These are phyloP conservation scores for Pyrenophora graminea DNA, from an alignment of 2,329 filamentous ascomycete genomes.

Conservation along the genomic window DNA sequence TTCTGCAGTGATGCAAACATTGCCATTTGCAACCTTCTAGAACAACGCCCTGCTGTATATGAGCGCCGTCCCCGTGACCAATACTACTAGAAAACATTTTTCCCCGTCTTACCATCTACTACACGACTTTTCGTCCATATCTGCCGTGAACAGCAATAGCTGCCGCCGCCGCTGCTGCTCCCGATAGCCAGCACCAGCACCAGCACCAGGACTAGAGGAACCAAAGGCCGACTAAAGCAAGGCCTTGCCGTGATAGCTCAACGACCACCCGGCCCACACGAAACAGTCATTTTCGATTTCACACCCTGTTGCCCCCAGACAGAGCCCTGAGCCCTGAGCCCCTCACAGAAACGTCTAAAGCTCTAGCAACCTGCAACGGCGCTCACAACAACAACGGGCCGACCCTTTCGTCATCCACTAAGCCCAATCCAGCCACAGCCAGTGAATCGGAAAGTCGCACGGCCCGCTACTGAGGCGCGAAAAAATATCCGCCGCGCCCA, in stretches of 20 bases:
- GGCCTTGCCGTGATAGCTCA: conserved; percentile 10
- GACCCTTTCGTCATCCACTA: conserved; percentile 42
- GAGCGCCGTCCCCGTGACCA: conserved; percentile 36
- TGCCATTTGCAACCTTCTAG: conserved; percentile 17
- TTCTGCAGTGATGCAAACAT: conserved; percentile 28
- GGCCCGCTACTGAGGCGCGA: conserved; percentile 21
- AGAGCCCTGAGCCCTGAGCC: not conserved
- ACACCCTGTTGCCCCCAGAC: conserved; percentile 6
- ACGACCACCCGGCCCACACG: not conserved
- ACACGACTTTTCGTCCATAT: conserved; percentile 7
- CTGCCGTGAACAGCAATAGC: conserved; percentile 29
- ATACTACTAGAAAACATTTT: conserved; percentile 23
- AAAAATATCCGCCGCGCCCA: conserved; percentile 28
- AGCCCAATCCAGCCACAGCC: conserved; percentile 24
- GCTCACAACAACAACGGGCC: conserved; percentile 36
- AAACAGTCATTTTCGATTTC: conserved; percentile 8
- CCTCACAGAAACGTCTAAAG: conserved; percentile 3
- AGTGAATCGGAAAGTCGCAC: conserved; percentile 29
- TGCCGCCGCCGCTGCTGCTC: conserved; percentile 19
- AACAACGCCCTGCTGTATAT: conserved; percentile 22
- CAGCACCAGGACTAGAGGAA: conserved; percentile 26
- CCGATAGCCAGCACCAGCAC: conserved; percentile 31
- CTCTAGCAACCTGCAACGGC: conserved; percentile 17
- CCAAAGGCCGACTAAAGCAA: conserved; percentile 26
- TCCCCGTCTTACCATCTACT: conserved; percentile 20